Base-by-base conservation (phyloP, 2,329 filamentous ascomycete genomes). In the Blastomyces gilchristii region DNA sequence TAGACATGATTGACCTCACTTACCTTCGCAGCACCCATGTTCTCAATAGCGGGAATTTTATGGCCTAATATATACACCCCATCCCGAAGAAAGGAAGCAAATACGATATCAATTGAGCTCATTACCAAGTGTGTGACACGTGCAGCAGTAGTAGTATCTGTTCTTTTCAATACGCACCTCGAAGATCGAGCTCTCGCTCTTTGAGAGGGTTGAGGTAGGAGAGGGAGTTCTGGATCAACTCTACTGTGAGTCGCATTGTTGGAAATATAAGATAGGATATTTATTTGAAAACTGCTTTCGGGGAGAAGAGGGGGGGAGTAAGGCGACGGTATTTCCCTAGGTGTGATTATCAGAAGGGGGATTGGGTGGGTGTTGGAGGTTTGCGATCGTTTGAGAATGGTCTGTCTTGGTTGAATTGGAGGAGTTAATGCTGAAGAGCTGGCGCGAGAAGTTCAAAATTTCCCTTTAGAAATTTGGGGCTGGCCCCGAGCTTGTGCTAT, bases 141-240 rank as follows among this genome's bases (percentile, higher is more conserved):
- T 93, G 34, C 34, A 11, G 8, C 34, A 16, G 89, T 83, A 87
- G 90, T 90, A 96, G 91, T 86, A 96, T 94, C 91, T 93, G 90
- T 83, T 87, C 91, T 91, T 96, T 91, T 89, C 89, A 85, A 68
- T 67, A 85, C 91, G 86, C 89, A 97, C 94, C 94, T 96, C 94
- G 87, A 73, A 99, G 90, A 83, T 97, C 92, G 77, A 99, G 86
- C 85, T 99, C 94, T 78, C 94, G 91, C 84, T 99, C 94, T 81
- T 94, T 96, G 78, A 99, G 85, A 76, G 93, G 92, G 80, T 97
- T 99, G 79, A 97, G 89, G 83, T 97, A 99, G 77, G 93, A 97
- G 70, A 96, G 88, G 75, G 94, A 96, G 78, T 86, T 87, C 78
- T 91, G 86, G 80, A 99, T 95, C 73, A 97, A 87, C 78, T 97